Base-by-base conservation (phyloP, 345 rosid species). In the Eucalyptus rudis region DNA sequence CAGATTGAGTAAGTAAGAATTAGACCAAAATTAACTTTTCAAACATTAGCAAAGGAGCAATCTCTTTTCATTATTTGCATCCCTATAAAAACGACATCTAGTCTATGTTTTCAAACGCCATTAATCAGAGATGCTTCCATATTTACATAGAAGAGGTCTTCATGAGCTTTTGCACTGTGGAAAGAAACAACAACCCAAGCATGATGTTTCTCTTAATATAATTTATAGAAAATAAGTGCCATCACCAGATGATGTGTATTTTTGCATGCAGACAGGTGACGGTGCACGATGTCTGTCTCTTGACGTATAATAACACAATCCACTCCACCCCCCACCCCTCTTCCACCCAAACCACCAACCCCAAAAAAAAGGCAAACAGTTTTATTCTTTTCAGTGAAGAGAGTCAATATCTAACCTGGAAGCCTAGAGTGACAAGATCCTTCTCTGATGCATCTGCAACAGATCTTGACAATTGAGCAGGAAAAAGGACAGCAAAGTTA, bases 371-470 rank as follows among this genome's bases (percentile, higher is more conserved):
- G 20, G 88, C n/a, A 17, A 88, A 49, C 62, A 86, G 68, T 88
- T 79, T 88, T 80, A 87, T 51, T 36, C 83, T 88, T 88, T 40
- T 20, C 27, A 76, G 83, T 36, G 83, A 76, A 36, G 29, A 71
- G 27, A 76, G 43, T 49, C 31, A 86, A 89, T 58, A 52, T 88
- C 94, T 92, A 88, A 96, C 99, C 99, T 98, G 99, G 92, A 98
- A 98, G 54, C 99, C 99, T 92, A 98, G 92, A 88, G 98, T 90
- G 76, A 94, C 95, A 88, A 98, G 96, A 88, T 98, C 99, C 94
- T 97, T 98, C 92, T 98, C 99, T 49, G 97, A 92, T 66, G 98
- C 98, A 91, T 95, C 98, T 29, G 99, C 99, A 89, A 98, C 98
- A 88, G 97, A 95, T 95, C 99, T 97, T 90, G 89, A 89, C 85